Evolutionary conservation across 768 basidiomycete genomes (phyloP).

Genomic region (Trametes cubensis): DNA sequence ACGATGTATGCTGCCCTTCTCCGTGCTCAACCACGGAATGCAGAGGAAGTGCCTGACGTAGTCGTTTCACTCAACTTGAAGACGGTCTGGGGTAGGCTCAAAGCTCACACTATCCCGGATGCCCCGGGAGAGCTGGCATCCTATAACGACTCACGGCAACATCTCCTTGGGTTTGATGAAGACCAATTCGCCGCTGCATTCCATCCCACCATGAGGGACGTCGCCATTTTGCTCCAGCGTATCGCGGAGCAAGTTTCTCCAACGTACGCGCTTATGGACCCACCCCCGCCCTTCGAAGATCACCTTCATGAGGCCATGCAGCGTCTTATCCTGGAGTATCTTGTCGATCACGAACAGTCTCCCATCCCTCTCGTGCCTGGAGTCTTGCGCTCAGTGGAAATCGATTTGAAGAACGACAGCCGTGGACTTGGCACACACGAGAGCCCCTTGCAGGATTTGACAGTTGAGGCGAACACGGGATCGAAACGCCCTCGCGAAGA

Average conservation of each 20-base stretch:
- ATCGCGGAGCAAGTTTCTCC: background rate
- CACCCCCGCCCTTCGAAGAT: background rate
- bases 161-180: background rate
- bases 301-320: conserved; percentile 10
- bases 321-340: conserved; percentile 7
- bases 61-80: too few relatives aligned
- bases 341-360: conserved; percentile 3
- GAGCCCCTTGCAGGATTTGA: too few relatives aligned
- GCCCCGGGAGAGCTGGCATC: background rate
- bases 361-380: background rate
- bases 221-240: background rate
- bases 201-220: background rate
- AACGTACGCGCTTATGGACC: background rate
- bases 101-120: background rate
- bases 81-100: background rate
- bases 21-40: background rate
- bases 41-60: background rate
- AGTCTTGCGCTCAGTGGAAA: background rate
- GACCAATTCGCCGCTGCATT: background rate
- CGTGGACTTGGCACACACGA: too few relatives aligned
- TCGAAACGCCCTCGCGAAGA: too few relatives aligned
- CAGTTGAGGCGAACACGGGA: too few relatives aligned
- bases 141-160: background rate
- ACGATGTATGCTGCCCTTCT: conserved; percentile 3
- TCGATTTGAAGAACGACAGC: too few relatives aligned